These are phyloP conservation scores for Tolypocladium sp. DNA, from an alignment of 2,329 filamentous ascomycete species.

Conservation along the genomic window DNA sequence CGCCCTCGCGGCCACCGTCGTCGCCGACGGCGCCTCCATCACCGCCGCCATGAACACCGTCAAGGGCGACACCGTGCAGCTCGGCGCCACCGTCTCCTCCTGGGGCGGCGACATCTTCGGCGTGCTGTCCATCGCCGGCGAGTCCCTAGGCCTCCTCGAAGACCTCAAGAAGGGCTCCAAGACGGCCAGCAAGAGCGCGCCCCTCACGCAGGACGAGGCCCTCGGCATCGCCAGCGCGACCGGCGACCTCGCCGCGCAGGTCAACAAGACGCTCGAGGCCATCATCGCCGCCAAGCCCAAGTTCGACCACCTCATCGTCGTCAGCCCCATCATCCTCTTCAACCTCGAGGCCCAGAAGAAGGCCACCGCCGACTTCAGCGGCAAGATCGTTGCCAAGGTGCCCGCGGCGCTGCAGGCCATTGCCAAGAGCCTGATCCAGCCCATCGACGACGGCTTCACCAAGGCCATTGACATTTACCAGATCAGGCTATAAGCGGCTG, in stretches of 20 bases:
- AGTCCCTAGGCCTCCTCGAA: constrained; percentile 27
- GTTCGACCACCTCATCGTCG: constrained; percentile 32
- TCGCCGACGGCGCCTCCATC: constrained; percentile 24
- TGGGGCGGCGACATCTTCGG: constrained; percentile 30
- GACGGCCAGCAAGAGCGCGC: constrained; percentile 24
- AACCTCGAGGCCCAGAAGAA: constrained; percentile 30
- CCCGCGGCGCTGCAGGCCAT: constrained; percentile 20
- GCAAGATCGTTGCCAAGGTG: constrained; percentile 29
- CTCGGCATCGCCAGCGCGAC: constrained; percentile 28
- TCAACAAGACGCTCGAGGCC: constrained; percentile 27
- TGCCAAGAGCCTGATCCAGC: constrained; percentile 24
- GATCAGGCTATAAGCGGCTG: background rate
- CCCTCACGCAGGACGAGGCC: constrained; percentile 27
- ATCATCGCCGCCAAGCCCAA: constrained; percentile 30
- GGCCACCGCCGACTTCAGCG: constrained; percentile 27
- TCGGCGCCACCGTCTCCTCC: constrained; percentile 22
- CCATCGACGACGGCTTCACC: constrained; percentile 29
- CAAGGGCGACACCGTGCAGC: constrained; percentile 18
- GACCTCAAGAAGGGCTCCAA: constrained; percentile 28
- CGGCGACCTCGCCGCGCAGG: constrained; percentile 21
- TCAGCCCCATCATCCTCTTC: constrained; percentile 32
- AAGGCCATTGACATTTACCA: constrained; percentile 23
- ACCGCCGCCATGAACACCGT: constrained; percentile 24
- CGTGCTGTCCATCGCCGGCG: constrained; percentile 28
- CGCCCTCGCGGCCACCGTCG: constrained; percentile 12